Conservation (phyloP, 176 grass and related monocot genomes). For the Oryza punctata region DNA sequence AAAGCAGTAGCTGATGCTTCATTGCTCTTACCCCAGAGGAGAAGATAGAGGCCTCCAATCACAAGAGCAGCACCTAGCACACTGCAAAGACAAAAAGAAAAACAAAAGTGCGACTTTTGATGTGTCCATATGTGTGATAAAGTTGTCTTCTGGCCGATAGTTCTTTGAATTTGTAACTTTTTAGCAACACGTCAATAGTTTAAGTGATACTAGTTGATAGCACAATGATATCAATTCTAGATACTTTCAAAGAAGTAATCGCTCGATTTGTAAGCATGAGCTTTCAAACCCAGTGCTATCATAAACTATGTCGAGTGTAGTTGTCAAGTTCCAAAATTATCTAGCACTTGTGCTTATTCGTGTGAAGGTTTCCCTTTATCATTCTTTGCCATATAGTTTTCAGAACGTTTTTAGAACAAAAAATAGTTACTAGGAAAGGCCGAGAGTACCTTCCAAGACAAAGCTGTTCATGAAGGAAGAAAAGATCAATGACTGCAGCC, state of each 20-base stretch:
- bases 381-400: neutral
- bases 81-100: conserved; percentile 42
- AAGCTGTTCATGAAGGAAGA: conserved; percentile 60
- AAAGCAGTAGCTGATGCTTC: conserved; percentile 25
- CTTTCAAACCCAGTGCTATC: neutral
- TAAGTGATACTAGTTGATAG: neutral
- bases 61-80: conserved; percentile 54
- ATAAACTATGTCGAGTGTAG: neutral
- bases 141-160: neutral
- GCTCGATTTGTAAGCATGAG: neutral
- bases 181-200: conserved; percentile 4
- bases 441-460: conserved; percentile 62
- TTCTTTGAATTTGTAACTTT: conserved; percentile 9
- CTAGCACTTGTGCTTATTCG: neutral
- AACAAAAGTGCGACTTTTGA: conserved; percentile 33
- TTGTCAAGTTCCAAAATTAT: neutral
- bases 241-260: neutral
- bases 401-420: neutral
- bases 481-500: conserved; percentile 56
- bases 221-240: neutral
- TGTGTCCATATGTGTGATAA: neutral
- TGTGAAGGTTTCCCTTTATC: neutral
- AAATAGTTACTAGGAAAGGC: neutral
- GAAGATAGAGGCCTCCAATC: conserved; percentile 55
- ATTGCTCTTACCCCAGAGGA: conserved; percentile 71